Base-by-base conservation (phyloP, 768 basidiomycete species). In the Asterophora lycoperdoides region DNA sequence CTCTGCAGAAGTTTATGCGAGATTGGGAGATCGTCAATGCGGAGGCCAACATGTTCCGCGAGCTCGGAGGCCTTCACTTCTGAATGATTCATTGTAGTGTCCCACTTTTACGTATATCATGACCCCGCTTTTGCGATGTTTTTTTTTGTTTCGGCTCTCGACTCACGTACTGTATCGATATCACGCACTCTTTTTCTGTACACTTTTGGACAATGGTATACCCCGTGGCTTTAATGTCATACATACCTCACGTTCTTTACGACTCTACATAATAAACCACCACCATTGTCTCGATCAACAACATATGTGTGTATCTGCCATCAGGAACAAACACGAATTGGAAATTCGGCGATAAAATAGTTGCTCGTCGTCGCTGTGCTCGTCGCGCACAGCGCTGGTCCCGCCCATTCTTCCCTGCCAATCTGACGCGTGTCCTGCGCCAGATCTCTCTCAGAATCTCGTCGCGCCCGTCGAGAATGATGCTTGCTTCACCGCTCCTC, bases 401-500 rank as follows among this genome's bases (percentile, higher is more conserved):
- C 37, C 43, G 40, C 8, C 33, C 45, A 46, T 17, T 46, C 17
- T 8, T 20, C 45, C 30, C 49, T 40, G 40, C 34, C 32, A 17
- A n/a, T 49, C 8, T 37, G 40, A 49, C 51, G 53, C 53, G 46
- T 18, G 37, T n/a, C n/a, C 32, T 44, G 45, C 46, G 49, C 28
- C 49, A 18, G 36, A 51, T 51, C 17, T 19, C 38, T 8, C 18
- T 14, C 14, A 17, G n/a, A 13, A 30, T 4, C 7, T 8, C 37
- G 17, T 19, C 42, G 20, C 50, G 46, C 35, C 20, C 41, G 39
- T 30, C 18, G 39, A 37, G 26, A 57, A 73, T 67, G 63, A 88
- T 89, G 86, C 75, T 89, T 30, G 86, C 82, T 47, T 76, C 79
- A 17, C 83, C 84, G 11, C 73, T 84, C 55, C 68, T 79, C 55